phyloP scores from a whole-genome alignment of 768 basidiomycete genomes.

The Mycena capillaripes region DNA sequence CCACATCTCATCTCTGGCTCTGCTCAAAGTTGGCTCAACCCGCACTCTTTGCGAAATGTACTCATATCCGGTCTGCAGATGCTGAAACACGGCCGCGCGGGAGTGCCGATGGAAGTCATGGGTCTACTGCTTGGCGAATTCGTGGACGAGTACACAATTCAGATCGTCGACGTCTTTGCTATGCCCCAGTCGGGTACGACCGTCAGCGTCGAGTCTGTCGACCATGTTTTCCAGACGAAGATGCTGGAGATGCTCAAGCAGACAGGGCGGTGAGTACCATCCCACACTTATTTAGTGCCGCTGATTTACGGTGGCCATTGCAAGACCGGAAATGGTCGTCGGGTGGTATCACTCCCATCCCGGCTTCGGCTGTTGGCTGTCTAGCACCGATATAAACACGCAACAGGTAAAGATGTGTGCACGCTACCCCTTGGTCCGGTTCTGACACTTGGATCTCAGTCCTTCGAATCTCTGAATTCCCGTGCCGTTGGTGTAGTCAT shows the following conservation, averaged over 20 bases:
- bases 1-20: conserved; percentile 96
- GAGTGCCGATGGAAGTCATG: conserved; percentile 99
- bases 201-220: conserved; percentile 97
- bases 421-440: conserved; percentile 3
- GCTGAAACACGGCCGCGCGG: conserved; percentile 98
- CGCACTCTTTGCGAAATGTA: not conserved
- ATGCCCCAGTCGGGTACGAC: conserved; percentile 99
- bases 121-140: conserved; percentile 98
- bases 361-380: conserved; percentile 99
- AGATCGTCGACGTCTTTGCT: conserved; percentile 97
- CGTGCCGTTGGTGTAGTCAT: conserved; percentile 98
- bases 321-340: conserved; percentile 95
- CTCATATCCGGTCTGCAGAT: conserved; percentile 68
- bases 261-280: conserved; percentile 85
- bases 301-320: conserved; percentile 17
- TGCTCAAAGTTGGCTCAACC: conserved; percentile 83
- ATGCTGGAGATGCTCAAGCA: conserved; percentile 99
- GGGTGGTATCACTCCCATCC: conserved; percentile 99
- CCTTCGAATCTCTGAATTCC: conserved; percentile 94
- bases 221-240: conserved; percentile 98
- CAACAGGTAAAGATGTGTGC: conserved; percentile 76
- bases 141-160: conserved; percentile 96
- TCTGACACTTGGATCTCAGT: conserved; percentile 63
- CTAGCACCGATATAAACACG: conserved; percentile 98
- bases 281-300: conserved; percentile 27